Evolutionary conservation across 805 yeast species (phyloP).

Genomic region (Yamadazyma endophytica): DNA sequence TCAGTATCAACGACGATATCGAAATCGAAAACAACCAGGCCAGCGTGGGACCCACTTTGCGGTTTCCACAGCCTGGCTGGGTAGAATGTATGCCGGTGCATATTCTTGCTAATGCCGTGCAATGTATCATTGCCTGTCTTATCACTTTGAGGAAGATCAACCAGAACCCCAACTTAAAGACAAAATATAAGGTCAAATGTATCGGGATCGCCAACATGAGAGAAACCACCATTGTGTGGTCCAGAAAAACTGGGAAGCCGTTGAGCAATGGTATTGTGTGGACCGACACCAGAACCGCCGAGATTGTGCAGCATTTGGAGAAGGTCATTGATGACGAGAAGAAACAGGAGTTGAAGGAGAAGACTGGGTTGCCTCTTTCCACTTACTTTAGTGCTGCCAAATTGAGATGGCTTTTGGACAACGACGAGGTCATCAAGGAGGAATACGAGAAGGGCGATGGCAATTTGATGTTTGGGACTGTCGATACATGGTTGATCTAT

Average conservation of each 20-base stretch:
- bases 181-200: slow-evolving; percentile 61
- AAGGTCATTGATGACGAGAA: slow-evolving; percentile 49
- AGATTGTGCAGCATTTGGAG: slow-evolving; percentile 60
- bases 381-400: slow-evolving; percentile 91
- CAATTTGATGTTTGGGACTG: slow-evolving; percentile 84
- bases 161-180: slow-evolving; percentile 43
- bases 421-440: slow-evolving; percentile 59
- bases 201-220: slow-evolving; percentile 95
- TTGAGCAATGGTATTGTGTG: slow-evolving; percentile 88
- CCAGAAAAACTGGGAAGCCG: slow-evolving; percentile 75
- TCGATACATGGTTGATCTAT: slow-evolving; percentile 91
- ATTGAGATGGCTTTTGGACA: slow-evolving; percentile 83
- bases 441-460: slow-evolving; percentile 70
- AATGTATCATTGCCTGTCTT: slow-evolving; percentile 69
- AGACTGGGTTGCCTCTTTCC: slow-evolving; percentile 82
- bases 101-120: slow-evolving; percentile 72
- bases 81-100: slow-evolving; percentile 89
- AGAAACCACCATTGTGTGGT: slow-evolving; percentile 91
- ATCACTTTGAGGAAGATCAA: slow-evolving; percentile 54
- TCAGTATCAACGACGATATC: slow-evolving; percentile 52
- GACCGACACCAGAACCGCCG: slow-evolving; percentile 89
- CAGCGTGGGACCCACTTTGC: slow-evolving; percentile 60
- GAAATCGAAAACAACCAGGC: slow-evolving; percentile 59
- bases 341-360: slow-evolving; percentile 54
- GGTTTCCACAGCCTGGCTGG: slow-evolving; percentile 86